Conservation (phyloP, 306 rosid species). For the Glycine latifolia region DNA sequence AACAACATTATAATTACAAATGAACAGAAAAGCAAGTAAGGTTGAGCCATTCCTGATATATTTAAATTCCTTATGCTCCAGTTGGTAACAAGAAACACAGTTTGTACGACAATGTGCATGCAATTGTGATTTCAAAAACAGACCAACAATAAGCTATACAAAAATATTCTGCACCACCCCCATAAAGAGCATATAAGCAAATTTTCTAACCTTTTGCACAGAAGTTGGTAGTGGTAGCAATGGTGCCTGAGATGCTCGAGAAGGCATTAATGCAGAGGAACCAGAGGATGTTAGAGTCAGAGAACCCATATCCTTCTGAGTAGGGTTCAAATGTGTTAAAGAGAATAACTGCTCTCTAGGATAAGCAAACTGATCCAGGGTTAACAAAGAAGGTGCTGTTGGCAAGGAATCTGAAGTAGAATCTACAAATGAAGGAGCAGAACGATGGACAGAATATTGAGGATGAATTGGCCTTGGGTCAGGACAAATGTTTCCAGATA, state of each 20-base stretch:
- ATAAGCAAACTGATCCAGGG: conserved; percentile 53
- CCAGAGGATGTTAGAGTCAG: conserved; percentile 45
- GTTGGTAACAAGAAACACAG: background rate
- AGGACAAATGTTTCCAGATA: conserved; percentile 49
- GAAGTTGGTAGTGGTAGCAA: conserved; percentile 63
- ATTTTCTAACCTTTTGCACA: conserved; percentile 58
- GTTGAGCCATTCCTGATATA: background rate
- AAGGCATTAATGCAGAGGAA: conserved; percentile 49
- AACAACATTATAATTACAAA: conserved; percentile 35
- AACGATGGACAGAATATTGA: conserved; percentile 48
- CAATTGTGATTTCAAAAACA: conserved; percentile 6
- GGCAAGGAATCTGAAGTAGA: conserved; percentile 58
- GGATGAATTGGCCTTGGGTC: conserved; percentile 51
- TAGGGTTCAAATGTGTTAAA: conserved; percentile 46
- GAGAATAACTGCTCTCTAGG: conserved; percentile 48
- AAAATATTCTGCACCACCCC: conserved; percentile 9
- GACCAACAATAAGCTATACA: background rate
- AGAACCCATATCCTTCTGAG: conserved; percentile 43
- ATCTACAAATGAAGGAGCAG: conserved; percentile 53
- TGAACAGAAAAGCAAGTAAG: conserved; percentile 18
- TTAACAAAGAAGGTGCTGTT: conserved; percentile 52
- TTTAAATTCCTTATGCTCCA: background rate
- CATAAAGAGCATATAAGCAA: background rate
- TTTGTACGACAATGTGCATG: conserved; percentile 1
- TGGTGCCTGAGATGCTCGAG: conserved; percentile 57